Evolutionary conservation across 2,329 filamentous ascomycete genomes (phyloP), one percentile per base, ranked within the genome.

Genomic region (Dendryphion nanum): DNA sequence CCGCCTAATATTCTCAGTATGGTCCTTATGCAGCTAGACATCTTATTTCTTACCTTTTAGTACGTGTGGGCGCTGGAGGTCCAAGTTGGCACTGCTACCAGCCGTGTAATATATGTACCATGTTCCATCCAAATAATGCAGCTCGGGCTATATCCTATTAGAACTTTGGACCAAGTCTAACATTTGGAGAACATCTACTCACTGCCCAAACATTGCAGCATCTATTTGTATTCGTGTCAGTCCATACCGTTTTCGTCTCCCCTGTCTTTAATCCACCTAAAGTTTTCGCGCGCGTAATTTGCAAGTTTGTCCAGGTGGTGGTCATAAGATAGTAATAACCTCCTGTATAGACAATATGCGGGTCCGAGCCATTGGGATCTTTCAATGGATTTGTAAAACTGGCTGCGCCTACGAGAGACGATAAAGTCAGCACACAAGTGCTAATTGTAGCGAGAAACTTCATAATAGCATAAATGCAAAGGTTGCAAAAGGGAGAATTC

Each of bases 61-160:
- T 15, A 76, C 78, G 39, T 80, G 72, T 4, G 70, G 56, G 8
- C 72, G 67, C 55, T 81, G 77, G 2, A 67, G 66, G 20, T 72
- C 72, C 1, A 79, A 59, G 42, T 76, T 66, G 3, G 58, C 63
- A 2, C 57, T 55, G 17, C 63, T 64, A 1, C 76, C 75, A 1
- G 75, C 73, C 0, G 76, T 75, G 52, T 79, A 81, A 59, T 80
- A 81, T 26, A 81, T 69, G 40, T 76, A 79, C 76, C 77, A 74
- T 21, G 51, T 49, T 30, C 53, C 49, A 23, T 71, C 66, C 6
- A 79, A 51, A 39, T 72, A 72, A 48, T 79, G 76, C 0, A 78
- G 61, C 47, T 79, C 77, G 0, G 77, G 77, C 50, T 51, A 20
- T 16, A 21, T 41, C 0, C 8, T 26, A 26, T 26, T 8, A 26